Conservation (phyloP, 2,329 filamentous ascomycete genomes). For the Diaporthe destruens region DNA sequence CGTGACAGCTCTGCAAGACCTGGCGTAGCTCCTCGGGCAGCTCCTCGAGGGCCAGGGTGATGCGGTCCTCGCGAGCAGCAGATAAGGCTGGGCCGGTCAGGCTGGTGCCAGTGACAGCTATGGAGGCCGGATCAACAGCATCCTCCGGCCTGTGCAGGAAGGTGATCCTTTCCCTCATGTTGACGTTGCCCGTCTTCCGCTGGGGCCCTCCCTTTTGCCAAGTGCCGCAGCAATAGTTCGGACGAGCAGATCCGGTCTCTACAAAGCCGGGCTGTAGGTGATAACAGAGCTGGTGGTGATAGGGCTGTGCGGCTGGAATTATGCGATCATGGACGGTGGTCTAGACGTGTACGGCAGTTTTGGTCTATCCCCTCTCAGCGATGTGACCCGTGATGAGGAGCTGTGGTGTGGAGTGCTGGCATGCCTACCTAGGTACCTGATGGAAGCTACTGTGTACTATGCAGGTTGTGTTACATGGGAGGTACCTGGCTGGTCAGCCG, state of each 20-base stretch:
- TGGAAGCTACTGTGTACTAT: background rate
- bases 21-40: slow-evolving; percentile 75
- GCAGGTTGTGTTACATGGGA: background rate
- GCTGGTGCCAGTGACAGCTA: slow-evolving; percentile 68
- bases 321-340: background rate
- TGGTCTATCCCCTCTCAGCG: background rate
- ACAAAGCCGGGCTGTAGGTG: background rate
- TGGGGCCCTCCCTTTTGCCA: slow-evolving; percentile 1
- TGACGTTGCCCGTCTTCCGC: background rate
- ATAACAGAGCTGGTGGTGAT: background rate
- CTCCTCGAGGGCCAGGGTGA: slow-evolving; percentile 81
- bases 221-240: background rate
- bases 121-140: slow-evolving; percentile 72
- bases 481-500: slow-evolving; percentile 1
- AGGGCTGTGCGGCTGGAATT: background rate
- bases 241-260: background rate
- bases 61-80: slow-evolving; percentile 81
- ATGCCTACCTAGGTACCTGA: background rate
- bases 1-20: slow-evolving; percentile 73
- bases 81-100: slow-evolving; percentile 69
- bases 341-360: no score
- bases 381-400: slow-evolving; percentile 7
- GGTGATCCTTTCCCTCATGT: slow-evolving; percentile 84
- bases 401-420: slow-evolving; percentile 1
- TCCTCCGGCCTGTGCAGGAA: slow-evolving; percentile 78